phyloP scores from a whole-genome alignment of 306 rosid species.

The Cucurbita maxima region DNA sequence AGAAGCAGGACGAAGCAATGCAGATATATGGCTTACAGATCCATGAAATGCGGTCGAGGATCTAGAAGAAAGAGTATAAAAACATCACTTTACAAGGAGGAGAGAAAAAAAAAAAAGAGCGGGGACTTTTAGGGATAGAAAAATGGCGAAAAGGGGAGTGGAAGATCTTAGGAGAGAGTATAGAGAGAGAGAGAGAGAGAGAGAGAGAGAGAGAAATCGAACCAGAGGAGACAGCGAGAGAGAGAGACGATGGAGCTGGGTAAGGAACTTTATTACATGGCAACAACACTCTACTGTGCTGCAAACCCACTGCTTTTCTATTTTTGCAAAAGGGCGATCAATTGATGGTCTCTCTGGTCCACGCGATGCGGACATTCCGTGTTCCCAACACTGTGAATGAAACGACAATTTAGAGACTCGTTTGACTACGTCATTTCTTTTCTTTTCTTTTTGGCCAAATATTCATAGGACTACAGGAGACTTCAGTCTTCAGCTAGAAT shows the following conservation, averaged over 20 bases:
- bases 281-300: slow-evolving; percentile 7
- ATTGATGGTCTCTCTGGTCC: not conserved
- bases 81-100: not conserved
- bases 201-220: not conserved
- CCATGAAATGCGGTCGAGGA: slow-evolving; percentile 52
- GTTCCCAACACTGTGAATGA: not conserved
- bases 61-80: slow-evolving; percentile 12
- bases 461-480: too few relatives aligned
- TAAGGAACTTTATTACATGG: slow-evolving; percentile 8
- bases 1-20: slow-evolving; percentile 15
- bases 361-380: slow-evolving; percentile 9
- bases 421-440: not conserved
- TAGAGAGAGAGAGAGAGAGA: not conserved
- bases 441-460: not conserved
- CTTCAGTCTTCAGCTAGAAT: too few relatives aligned
- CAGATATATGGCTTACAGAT: slow-evolving; percentile 30
- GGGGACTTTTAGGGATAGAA: not conserved
- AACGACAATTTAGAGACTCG: slow-evolving; percentile 5
- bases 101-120: not conserved
- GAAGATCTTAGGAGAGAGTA: not conserved
- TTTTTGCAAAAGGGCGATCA: not conserved
- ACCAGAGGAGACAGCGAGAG: not conserved
- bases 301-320: not conserved
- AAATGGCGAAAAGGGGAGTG: slow-evolving; percentile 1
- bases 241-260: not conserved